phyloP scores from a whole-genome alignment of 257 asterid species.

The Pogostemon cablin region DNA sequence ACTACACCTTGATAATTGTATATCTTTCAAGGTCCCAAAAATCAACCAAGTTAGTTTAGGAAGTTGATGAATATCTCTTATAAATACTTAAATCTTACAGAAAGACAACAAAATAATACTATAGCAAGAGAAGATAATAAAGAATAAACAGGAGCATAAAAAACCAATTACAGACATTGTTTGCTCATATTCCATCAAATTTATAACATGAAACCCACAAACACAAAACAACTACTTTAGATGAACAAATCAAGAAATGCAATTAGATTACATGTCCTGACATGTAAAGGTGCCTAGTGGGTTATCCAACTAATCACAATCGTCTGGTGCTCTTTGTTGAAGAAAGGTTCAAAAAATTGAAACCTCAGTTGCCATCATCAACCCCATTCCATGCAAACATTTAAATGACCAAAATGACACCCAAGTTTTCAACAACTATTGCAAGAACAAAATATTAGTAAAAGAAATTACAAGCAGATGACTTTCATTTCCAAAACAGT shows the following conservation, averaged over 20 bases:
- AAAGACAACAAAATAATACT: constrained; percentile 6
- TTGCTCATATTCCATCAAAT: not conserved
- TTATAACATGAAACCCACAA: not conserved
- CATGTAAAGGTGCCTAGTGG: not conserved
- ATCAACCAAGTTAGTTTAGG: constrained; percentile 33
- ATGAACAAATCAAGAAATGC: not conserved
- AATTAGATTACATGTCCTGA: not conserved
- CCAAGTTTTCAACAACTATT: constrained; percentile 14
- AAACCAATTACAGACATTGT: not conserved
- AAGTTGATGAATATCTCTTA: constrained; percentile 10
- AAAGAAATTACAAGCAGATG: not conserved
- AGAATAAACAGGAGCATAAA: constrained; percentile 1
- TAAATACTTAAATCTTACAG: not conserved
- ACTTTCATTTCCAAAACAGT: not conserved
- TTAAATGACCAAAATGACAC: not conserved
- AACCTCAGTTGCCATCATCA: constrained; percentile 2
- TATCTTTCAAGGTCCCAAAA: constrained; percentile 51
- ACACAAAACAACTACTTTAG: not conserved
- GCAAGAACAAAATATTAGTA: not conserved
- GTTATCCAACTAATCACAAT: not conserved
- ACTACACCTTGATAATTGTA: constrained; percentile 84
- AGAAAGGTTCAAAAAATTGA: not conserved
- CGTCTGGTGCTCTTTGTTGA: not conserved
- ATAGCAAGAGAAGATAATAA: constrained; percentile 3
- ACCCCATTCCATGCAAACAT: not conserved